Evolutionary conservation across 192 early-diverging fungal genomes (phyloP), one percentile per base, ranked within the genome.

Genomic region (Podila epicladia): DNA sequence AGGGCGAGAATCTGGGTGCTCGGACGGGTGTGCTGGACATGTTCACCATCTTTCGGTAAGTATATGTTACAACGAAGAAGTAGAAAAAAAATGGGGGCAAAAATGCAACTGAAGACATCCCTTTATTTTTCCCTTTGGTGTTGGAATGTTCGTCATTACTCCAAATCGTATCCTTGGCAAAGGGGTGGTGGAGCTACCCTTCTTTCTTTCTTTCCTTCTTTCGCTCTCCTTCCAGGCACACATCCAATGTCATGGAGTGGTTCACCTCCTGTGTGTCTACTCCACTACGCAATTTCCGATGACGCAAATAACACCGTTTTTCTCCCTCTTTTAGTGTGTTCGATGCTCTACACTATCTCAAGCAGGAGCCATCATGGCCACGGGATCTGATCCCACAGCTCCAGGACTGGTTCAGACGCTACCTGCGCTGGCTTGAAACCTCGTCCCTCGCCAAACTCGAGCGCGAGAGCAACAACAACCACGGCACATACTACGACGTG

Each of bases 401-500:
- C 26, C 76, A 80, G 33, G 63, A 62, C 4, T 87, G 86, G 86
- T 85, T 87, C 49, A 58, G 64, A 6, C 67, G 68, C 9, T 87
- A 87, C 66, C 61, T 74, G 15, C n/a, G 62, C 12, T 87, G 86
- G 86, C 74, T 87, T 9, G 65, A 71, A 19, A 83, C 75, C 3
- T 80, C 76, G 2, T 61, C 61, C 9, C 60, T 82, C 33, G 86
- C 83, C 37, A 61, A 73, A 24, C 55, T 65, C 5, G 86, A 87
- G 59, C 59, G 73, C 4, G 61, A 62, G 20, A 70, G 80, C 7
- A 45, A 79, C 62, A 85, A 90, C 71, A 88, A 90, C 68, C 90
- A 89, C 33, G 90, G 87, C 64, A 87, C 89, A 3, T 88, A 86
- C 74, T 87, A 84, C 74, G 88, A 89, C 65, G 82, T 89, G n/a